phyloP scores from a whole-genome alignment of 768 basidiomycete species.

The Macrocybe gigantea region DNA sequence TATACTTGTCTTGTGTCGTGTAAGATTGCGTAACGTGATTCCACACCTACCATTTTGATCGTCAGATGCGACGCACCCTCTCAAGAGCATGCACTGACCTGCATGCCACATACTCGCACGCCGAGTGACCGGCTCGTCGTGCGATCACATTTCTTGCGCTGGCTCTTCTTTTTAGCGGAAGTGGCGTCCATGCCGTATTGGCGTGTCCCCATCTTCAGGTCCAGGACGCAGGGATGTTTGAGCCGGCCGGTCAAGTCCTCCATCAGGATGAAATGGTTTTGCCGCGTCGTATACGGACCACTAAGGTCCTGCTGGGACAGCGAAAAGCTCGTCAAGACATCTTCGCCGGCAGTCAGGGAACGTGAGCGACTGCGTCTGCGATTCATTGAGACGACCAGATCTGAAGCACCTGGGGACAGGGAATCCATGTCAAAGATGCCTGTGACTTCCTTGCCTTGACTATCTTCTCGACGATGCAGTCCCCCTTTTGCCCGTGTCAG shows the following conservation, averaged over 20 bases:
- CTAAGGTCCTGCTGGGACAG: conserved; percentile 15
- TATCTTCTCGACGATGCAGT: conserved; percentile 18
- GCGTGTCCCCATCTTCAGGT: conserved; percentile 99
- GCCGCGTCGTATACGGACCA: conserved; percentile 56
- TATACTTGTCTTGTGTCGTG: conserved; percentile 93
- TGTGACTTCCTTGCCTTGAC: conserved; percentile 20
- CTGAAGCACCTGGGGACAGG: conserved; percentile 16
- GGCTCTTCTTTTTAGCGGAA: conserved; percentile 91
- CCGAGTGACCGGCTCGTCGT: conserved; percentile 91
- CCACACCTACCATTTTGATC: conserved; percentile 67
- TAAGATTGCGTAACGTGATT: conserved; percentile 81
- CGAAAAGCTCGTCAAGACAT: too few species aligned
- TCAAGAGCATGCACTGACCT: conserved; percentile 52
- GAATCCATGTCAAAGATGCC: conserved; percentile 40
- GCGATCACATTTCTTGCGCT: conserved; percentile 95
- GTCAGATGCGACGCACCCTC: conserved; percentile 2
- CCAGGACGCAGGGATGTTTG: conserved; percentile 91
- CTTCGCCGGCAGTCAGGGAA: conserved; percentile 16
- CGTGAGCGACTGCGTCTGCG: conserved; percentile 42
- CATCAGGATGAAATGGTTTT: conserved; percentile 98
- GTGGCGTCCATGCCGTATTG: conserved; percentile 98
- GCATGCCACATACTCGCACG: conserved; percentile 96
- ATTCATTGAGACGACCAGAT: conserved; percentile 25
- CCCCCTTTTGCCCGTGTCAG: not conserved
- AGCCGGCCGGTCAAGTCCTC: conserved; percentile 94